A percentile compares a stretch with the other conserved stretches of the same genome.
phyloP scores from a whole-genome alignment of 139 green algal species.

The Asterochloris erici region DNA sequence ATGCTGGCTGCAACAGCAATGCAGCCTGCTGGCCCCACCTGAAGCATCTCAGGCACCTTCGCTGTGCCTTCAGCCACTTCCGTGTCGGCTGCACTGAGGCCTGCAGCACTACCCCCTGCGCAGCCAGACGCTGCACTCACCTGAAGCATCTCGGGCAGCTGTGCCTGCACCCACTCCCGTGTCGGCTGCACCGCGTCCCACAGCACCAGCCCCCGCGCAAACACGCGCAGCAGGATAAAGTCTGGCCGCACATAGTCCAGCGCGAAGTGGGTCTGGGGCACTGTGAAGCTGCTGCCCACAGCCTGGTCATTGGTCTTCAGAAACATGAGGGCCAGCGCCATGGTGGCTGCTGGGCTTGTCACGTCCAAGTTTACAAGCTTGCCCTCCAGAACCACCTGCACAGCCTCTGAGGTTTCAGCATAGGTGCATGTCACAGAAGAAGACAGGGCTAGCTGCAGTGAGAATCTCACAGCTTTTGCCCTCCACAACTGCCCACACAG shows the following conservation, averaged over 20 bases:
- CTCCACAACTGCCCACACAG: constrained; percentile 40
- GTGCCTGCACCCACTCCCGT: constrained; percentile 60
- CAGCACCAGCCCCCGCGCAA: constrained; percentile 81
- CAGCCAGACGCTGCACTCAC: neutral
- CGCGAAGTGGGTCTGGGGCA: constrained; percentile 65
- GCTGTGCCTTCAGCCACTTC: too few species aligned
- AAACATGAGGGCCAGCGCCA: constrained; percentile 91
- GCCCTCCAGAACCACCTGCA: constrained; percentile 80
- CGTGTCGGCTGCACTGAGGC: too few species aligned
- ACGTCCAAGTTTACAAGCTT: constrained; percentile 76
- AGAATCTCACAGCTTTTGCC: constrained; percentile 61
- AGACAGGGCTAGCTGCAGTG: constrained; percentile 25
- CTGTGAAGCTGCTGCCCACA: constrained; percentile 57
- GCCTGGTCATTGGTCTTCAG: constrained; percentile 76
- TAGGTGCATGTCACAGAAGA: neutral
- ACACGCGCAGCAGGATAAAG: constrained; percentile 82
- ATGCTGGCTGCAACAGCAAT: too few species aligned
- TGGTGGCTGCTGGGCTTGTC: constrained; percentile 78
- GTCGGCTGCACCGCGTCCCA: constrained; percentile 72
- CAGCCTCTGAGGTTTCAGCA: neutral
- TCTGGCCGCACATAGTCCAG: constrained; percentile 81
- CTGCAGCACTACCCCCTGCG: neutral
- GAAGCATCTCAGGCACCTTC: constrained; percentile 35
- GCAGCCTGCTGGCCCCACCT: too few species aligned
- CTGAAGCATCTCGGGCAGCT: constrained; percentile 65